phyloP scores from a whole-genome alignment of 2,329 filamentous ascomycete species.

The Monosporascus sp. region DNA sequence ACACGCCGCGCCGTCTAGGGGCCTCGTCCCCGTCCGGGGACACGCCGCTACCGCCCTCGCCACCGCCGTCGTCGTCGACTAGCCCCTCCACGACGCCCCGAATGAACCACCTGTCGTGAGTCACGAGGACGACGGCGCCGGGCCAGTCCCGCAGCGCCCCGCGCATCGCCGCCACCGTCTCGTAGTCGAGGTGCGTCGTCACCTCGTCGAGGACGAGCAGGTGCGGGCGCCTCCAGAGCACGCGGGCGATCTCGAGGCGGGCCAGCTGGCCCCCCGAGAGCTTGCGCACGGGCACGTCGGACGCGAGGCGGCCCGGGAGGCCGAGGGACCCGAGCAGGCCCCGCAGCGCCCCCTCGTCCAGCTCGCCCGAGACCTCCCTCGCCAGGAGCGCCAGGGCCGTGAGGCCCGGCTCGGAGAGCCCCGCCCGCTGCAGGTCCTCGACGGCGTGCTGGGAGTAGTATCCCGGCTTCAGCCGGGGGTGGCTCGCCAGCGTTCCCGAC shows the following conservation, averaged over 20 bases:
- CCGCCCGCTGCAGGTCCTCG: slow-evolving; percentile 58
- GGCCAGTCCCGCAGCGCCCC: slow-evolving; percentile 63
- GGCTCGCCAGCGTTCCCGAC: slow-evolving; percentile 57
- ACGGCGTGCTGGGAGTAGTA: slow-evolving; percentile 81
- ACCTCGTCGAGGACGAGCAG: slow-evolving; percentile 75
- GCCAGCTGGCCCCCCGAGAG: slow-evolving; percentile 78
- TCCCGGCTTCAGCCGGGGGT: slow-evolving; percentile 65
- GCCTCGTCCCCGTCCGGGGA: slow-evolving; percentile 29
- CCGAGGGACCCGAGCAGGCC: slow-evolving; percentile 65
- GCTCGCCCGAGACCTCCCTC: slow-evolving; percentile 43
- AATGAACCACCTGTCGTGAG: slow-evolving; percentile 80
- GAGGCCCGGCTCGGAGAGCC: slow-evolving; percentile 41
- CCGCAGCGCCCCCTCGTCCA: slow-evolving; percentile 64
- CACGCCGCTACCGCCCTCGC: slow-evolving; percentile 38
- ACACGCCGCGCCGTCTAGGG: slow-evolving; percentile 50
- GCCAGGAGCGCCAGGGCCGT: slow-evolving; percentile 64
- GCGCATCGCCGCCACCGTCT: slow-evolving; percentile 70
- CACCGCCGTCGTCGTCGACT: slow-evolving; percentile 31
- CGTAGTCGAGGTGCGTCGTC: slow-evolving; percentile 79
- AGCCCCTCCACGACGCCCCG: slow-evolving; percentile 65
- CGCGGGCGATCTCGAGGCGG: slow-evolving; percentile 57
- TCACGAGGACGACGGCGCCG: slow-evolving; percentile 72
- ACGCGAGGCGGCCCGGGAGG: slow-evolving; percentile 63
- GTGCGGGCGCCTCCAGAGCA: slow-evolving; percentile 67
- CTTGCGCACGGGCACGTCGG: slow-evolving; percentile 66